phyloP scores from a whole-genome alignment of 495 filamentous ascomycete genomes.

The Tetracladium setigerum region DNA sequence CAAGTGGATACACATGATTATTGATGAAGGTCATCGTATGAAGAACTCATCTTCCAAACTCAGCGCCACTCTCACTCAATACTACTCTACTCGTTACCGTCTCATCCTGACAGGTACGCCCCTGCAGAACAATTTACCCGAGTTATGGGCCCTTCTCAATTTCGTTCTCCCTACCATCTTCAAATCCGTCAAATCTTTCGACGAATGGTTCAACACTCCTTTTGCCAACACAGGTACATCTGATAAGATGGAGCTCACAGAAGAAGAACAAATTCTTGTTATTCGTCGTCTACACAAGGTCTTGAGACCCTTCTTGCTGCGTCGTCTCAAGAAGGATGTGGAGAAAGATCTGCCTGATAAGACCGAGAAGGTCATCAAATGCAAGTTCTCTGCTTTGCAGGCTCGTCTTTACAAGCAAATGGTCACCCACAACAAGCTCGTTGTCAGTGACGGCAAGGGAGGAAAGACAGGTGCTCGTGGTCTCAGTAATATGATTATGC shows the following conservation, averaged over 20 bases:
- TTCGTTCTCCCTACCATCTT: constrained; percentile 98
- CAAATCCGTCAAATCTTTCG: constrained; percentile 98
- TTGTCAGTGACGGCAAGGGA: constrained; percentile 90
- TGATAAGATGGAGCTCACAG: constrained; percentile 95
- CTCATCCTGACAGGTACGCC: constrained; percentile 96
- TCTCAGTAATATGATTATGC: constrained; percentile 99
- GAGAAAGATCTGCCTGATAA: constrained; percentile 98
- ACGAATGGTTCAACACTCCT: constrained; percentile 99
- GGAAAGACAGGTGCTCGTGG: constrained; percentile 93
- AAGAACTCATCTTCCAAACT: constrained; percentile 98
- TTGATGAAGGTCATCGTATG: constrained; percentile 99
- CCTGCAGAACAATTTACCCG: constrained; percentile 92
- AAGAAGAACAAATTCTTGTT: constrained; percentile 98
- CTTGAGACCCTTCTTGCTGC: constrained; percentile 89
- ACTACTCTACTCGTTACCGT: constrained; percentile 90
- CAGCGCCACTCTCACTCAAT: constrained; percentile 86
- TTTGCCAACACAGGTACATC: constrained; percentile 97
- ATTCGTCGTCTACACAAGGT: constrained; percentile 99
- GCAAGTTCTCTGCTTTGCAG: constrained; percentile 93
- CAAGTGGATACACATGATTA: constrained; percentile 99
- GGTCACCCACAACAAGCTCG: constrained; percentile 87
- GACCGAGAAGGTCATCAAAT: constrained; percentile 97
- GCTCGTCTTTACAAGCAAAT: constrained; percentile 93
- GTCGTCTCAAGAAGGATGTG: constrained; percentile 98
- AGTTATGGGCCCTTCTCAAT: constrained; percentile 95